Base-by-base conservation (phyloP, 306 rosid genomes). In the Rosa persica region DNA sequence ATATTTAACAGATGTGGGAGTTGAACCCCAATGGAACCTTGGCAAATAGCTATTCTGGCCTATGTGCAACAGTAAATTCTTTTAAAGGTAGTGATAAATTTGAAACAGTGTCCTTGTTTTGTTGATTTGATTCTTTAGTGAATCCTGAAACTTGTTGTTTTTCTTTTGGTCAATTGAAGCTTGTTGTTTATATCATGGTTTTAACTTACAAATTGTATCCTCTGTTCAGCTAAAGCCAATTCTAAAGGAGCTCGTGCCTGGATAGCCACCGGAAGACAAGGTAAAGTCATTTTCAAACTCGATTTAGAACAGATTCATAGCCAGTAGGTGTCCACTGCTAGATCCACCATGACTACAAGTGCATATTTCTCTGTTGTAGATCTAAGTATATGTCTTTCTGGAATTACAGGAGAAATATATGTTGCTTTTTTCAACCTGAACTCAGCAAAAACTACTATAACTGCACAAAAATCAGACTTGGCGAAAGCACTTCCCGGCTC, bases 181-280 rank as follows among this genome's bases (percentile, higher is more conserved):
- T 25, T 61, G 19, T 12, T 77, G 22, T 44, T 4, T 48, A 64
- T 65, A 19, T 69, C 12, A 61, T 15, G 73, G 17, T 66, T 44
- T 70, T 61, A 77, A 76, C 71, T 81, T 40, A 68, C 72, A 67
- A 81, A 72, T 76, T 61, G 80, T 4, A 76, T 84, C 72, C 19
- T 62, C 76, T 62, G 46, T 86, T 89, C 92, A 91, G 97, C 74
- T 46, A 47, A 84, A 73, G 60, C 5, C 83, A 73, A 12, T 77
- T 25, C 81, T 23, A 74, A 75, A 12, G 99, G 96, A 61, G 72
- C 85, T 76, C 93, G 91, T 65, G 84, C 97, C 44, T 95, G 99
- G 99, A 73, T 93, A 71, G 99, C 99, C 30, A 89, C 85, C 0
- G 98, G 99, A 79, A 84, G 88, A 81, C 75, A 54, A 79, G 97